Base-by-base conservation (phyloP, 2,329 filamentous ascomycete species). In the Aspergillus glaucus region DNA sequence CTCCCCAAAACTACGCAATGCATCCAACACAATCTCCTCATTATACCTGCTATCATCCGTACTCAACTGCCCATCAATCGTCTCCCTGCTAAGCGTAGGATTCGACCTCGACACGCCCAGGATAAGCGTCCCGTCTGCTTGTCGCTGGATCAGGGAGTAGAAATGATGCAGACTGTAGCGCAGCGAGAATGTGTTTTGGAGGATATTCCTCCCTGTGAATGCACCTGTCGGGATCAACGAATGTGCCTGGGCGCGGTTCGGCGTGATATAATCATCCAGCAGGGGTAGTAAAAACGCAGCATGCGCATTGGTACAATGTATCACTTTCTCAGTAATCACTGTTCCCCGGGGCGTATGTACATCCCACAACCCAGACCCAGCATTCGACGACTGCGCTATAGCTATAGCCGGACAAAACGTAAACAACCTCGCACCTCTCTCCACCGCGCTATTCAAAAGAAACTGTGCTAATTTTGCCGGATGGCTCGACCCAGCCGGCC, bases 381-480 rank as follows among this genome's bases (percentile, higher is more conserved):
- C 14, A 1, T 44, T 15, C 14, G 17, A 40, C 1, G 53, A 50
- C 37, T 54, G 55, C 3, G 50, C 48, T 6, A 71, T 51, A 10
- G 56, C 53, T 1, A 58, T 63, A 0, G 67, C 73, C 6, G 72
- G 68, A 41, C 72, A 74, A 47, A 73, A 68, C 0, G 74, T 75
- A 54, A 68, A 75, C 4, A 78, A 51, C 24, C 51, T 59, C 3
- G 62, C 68, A 6, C 75, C 75, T 37, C 63, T 63, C 1, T 58
- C 56, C 5, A 75, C 63, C 12, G 62, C 63, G 14, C 62, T 57
- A 10, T 55, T 57, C 17, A 78, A 59, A 10, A 78, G 63, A 63
- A 73, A 77, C n/a, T 77, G 75, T 1, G 71, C 69, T 17, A 78
- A 57, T 54, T 76, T 77, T 5, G 74, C 74, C 3, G 75, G 75